Conservation (phyloP, 257 asterid species). For the Solanum commersonii region DNA sequence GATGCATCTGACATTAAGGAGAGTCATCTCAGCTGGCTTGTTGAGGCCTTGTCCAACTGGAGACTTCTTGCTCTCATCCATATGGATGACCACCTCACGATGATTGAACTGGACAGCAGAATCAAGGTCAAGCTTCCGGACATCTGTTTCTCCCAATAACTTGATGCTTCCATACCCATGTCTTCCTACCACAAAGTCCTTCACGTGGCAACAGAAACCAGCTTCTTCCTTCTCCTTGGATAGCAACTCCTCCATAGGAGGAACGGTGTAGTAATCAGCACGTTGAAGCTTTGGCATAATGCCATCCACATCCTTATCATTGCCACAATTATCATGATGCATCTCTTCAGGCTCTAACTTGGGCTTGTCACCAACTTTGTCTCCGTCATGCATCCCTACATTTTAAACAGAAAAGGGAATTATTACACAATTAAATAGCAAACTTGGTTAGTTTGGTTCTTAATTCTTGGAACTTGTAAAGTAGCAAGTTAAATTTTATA, state of each 20-base stretch:
- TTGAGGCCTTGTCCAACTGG: conserved; percentile 77
- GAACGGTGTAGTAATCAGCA: conserved; percentile 15
- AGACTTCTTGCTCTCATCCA: conserved; percentile 73
- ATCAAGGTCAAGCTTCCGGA: conserved; percentile 68
- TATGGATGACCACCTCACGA: conserved; percentile 51
- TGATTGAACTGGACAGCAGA: conserved; percentile 51
- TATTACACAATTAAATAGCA: background rate
- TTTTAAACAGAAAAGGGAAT: background rate
- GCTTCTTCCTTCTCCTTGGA: conserved; percentile 76
- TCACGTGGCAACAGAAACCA: conserved; percentile 57
- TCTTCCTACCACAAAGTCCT: conserved; percentile 73
- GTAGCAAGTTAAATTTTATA: background rate
- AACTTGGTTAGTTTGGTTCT: background rate
- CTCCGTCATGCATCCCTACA: background rate
- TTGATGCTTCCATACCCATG: conserved; percentile 67
- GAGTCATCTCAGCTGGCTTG: conserved; percentile 75
- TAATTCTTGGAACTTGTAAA: background rate
- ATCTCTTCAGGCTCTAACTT: background rate
- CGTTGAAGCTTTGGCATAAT: conserved; percentile 10
- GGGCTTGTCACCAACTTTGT: background rate
- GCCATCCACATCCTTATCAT: conserved; percentile 7
- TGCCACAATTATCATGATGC: background rate
- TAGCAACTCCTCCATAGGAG: conserved; percentile 13
- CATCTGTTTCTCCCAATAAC: conserved; percentile 81
- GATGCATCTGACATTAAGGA: conserved; percentile 63